Base-by-base conservation (phyloP, 371 early-diverging fungal species). In the Mortierella sp. region DNA sequence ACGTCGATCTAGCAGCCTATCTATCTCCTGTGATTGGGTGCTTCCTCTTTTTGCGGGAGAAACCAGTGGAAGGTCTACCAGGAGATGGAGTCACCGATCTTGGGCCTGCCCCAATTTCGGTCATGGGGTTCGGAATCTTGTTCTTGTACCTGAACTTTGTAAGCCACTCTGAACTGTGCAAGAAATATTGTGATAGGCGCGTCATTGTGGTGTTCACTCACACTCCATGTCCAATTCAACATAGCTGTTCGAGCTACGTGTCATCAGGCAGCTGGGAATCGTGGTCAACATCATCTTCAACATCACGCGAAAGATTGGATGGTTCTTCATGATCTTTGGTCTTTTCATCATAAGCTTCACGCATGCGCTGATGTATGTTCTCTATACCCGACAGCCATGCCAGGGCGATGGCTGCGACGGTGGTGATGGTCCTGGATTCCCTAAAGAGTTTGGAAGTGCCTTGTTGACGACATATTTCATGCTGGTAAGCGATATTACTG, bases 251-350 rank as follows among this genome's bases (percentile, higher is more conserved):
- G 77, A 77, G 41, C 49, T 77, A 17, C 65, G 77, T 9, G 63
- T 68, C 13, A 24, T 77, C 24, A 57, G 51, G 19, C 70, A 70
- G 51, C 63, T 77, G 17, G 77, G 77, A 21, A 54, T 70, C 14
- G 77, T 70, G 9, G 77, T 70, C 59, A 77, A 77, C 47, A 70
- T 69, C 40, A 70, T 77, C 40, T n/a, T 69, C 28, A 77, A 69
- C 22, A 77, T 77, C 43, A 50, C 70, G 1, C 46, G 50, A 14
- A 63, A 29, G 34, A 77, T 65, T 24, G 27, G 21, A 12, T 77
- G 77, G 77, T 68, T 77, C 56, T 47, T 68, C 19, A 13, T 70
- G 48, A 51, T 77, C 29, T 69, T 77, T 24, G 60, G 27, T 6
- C 51, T 77, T 13, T 66, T 77, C 59, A 19, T 77, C 1, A 17